phyloP scores from a whole-genome alignment of 768 basidiomycete species.

The Collybia mongolica region DNA sequence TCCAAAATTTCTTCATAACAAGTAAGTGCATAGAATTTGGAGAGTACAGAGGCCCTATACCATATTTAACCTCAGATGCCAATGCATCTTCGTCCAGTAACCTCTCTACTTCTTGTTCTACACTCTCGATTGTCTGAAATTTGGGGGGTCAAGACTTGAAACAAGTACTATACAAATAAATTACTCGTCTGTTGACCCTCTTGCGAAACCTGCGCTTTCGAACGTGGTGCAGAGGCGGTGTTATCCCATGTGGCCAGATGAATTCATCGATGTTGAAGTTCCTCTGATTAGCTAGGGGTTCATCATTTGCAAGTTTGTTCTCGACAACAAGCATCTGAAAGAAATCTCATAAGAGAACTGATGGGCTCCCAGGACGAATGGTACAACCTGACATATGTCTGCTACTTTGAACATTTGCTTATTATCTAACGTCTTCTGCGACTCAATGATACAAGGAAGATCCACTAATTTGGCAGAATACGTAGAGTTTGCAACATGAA shows the following conservation, averaged over 20 bases:
- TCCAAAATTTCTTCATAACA: conserved; percentile 68
- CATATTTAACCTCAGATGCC: conserved; percentile 76
- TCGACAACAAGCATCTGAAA: conserved; percentile 90
- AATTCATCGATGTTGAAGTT: conserved; percentile 92
- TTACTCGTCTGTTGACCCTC: conserved; percentile 77
- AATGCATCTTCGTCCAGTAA: conserved; percentile 77
- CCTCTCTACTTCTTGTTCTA: conserved; percentile 90
- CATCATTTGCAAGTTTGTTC: conserved; percentile 70
- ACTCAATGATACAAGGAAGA: conserved; percentile 89
- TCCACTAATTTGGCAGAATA: conserved; percentile 96
- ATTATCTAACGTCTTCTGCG: conserved; percentile 93
- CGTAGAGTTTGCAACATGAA: conserved; percentile 77
- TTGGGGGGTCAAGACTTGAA: background rate
- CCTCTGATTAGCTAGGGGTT: conserved; percentile 56
- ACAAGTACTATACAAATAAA: conserved; percentile 18
- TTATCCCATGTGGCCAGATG: conserved; percentile 96
- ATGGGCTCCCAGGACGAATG: conserved; percentile 1
- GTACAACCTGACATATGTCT: conserved; percentile 90
- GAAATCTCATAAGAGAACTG: conserved; percentile 3
- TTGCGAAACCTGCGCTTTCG: conserved; percentile 93
- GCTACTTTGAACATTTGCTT: conserved; percentile 99
- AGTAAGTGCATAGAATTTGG: conserved; percentile 4
- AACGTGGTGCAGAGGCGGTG: conserved; percentile 87
- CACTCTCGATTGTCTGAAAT: conserved; percentile 85
- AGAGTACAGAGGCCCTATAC: conserved; percentile 32